Conservation (phyloP, 768 basidiomycete species). For the Mycena latifolia region DNA sequence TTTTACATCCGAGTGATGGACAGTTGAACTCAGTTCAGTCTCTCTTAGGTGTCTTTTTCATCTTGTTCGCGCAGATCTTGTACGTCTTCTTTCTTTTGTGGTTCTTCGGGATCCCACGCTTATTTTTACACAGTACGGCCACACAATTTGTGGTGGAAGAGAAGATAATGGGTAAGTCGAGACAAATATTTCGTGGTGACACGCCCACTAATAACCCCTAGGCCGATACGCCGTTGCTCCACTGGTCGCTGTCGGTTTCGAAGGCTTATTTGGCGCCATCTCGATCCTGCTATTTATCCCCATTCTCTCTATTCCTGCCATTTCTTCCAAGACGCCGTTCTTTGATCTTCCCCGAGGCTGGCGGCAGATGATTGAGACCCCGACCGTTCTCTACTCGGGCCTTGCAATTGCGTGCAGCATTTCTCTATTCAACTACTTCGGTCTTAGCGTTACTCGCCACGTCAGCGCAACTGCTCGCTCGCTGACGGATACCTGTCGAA, state of each 20-base stretch:
- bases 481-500: conserved; percentile 95
- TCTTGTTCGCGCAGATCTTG: conserved; percentile 96
- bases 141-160: conserved; percentile 97
- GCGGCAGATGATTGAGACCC: conserved; percentile 87
- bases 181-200: neutral
- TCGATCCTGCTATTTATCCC: conserved; percentile 87
- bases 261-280: conserved; percentile 91
- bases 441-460: conserved; percentile 91
- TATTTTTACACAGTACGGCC: conserved; percentile 71
- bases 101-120: neutral
- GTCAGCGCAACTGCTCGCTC: conserved; percentile 94
- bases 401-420: conserved; percentile 84
- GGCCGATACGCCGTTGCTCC: conserved; percentile 86
- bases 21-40: conserved; percentile 32
- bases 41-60: conserved; percentile 83
- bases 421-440: conserved; percentile 89
- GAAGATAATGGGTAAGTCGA: conserved; percentile 83
- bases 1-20: conserved; percentile 32
- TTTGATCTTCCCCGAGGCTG: conserved; percentile 94
- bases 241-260: conserved; percentile 92
- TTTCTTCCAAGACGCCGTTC: conserved; percentile 73
- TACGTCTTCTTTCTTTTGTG: conserved; percentile 53
- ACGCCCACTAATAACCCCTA: conserved; percentile 28
- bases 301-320: conserved; percentile 77
- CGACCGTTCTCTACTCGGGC: conserved; percentile 75